These are phyloP conservation scores for Suillus variegatus DNA, from an alignment of 768 basidiomycete species.

Conservation along the genomic window DNA sequence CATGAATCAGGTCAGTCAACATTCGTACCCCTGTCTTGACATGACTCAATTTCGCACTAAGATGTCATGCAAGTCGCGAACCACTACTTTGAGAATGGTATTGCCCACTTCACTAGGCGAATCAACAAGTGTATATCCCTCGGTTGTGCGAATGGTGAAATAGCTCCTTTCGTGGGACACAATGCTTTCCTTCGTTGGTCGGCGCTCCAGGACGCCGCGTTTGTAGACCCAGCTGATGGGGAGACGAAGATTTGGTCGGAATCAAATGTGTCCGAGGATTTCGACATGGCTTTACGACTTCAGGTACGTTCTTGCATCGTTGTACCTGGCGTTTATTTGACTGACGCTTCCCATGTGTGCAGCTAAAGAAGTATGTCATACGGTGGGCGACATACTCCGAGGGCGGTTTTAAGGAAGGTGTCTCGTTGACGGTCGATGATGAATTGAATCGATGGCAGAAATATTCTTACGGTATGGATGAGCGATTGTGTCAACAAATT, in stretches of 20 bases:
- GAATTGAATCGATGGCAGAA: conserved; percentile 90
- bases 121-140: conserved; percentile 80
- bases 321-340: conserved; percentile 40
- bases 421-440: conserved; percentile 80
- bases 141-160: conserved; percentile 72
- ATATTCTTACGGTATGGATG: conserved; percentile 64
- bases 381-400: conserved; percentile 73
- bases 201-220: conserved; percentile 79
- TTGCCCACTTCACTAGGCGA: conserved; percentile 80
- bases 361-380: conserved; percentile 6
- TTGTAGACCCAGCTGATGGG: conserved; percentile 63
- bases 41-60: conserved; percentile 16
- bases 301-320: conserved; percentile 28
- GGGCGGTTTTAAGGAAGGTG: conserved; percentile 85
- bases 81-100: conserved; percentile 86
- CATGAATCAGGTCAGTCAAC: conserved; percentile 65
- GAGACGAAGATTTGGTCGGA: conserved; percentile 82
- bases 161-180: conserved; percentile 73
- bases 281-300: conserved; percentile 76
- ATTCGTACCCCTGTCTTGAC: conserved; percentile 5
- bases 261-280: conserved; percentile 82
- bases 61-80: conserved; percentile 86
- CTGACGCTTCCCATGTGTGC: not conserved
- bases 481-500: conserved; percentile 33
- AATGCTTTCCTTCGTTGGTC: conserved; percentile 86